Conservation (phyloP, 2,329 filamentous ascomycete species). For the Plenodomus biglobosus region DNA sequence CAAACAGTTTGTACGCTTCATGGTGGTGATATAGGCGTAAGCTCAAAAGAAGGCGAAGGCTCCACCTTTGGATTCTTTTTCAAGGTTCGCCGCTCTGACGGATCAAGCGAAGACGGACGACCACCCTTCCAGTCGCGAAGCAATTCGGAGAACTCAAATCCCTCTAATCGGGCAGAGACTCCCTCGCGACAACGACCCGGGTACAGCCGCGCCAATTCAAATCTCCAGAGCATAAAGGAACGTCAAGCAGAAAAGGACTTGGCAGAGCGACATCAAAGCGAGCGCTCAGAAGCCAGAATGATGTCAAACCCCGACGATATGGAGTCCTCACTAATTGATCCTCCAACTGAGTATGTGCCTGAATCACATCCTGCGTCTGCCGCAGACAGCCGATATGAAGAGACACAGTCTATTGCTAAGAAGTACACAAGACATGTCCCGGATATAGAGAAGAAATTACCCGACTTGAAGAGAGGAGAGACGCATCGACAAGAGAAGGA, state of each 20-base stretch:
- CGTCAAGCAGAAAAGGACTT: background rate
- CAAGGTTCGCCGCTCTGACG: constrained; percentile 35
- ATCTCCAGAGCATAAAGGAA: constrained; percentile 31
- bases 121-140: constrained; percentile 28
- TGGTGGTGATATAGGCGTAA: constrained; percentile 43
- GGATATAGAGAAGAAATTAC: constrained; percentile 12
- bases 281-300: constrained; percentile 13
- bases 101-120: constrained; percentile 22
- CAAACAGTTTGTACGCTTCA: constrained; percentile 44
- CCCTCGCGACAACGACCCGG: constrained; percentile 21
- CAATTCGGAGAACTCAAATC: constrained; percentile 24
- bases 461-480: constrained; percentile 26
- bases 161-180: constrained; percentile 9
- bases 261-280: constrained; percentile 1
- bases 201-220: constrained; percentile 32
- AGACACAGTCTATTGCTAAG: constrained; percentile 23
- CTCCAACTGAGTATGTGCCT: constrained; percentile 33
- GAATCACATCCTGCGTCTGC: constrained; percentile 31
- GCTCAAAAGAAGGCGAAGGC: constrained; percentile 39
- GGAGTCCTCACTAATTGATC: constrained; percentile 34
- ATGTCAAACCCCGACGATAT: constrained; percentile 10
- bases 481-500: constrained; percentile 24
- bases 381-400: constrained; percentile 23
- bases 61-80: constrained; percentile 45
- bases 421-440: constrained; percentile 10